Evolutionary conservation across 169 alveolate species (phyloP).

Genomic region (Cryptosporidium andersoni): DNA sequence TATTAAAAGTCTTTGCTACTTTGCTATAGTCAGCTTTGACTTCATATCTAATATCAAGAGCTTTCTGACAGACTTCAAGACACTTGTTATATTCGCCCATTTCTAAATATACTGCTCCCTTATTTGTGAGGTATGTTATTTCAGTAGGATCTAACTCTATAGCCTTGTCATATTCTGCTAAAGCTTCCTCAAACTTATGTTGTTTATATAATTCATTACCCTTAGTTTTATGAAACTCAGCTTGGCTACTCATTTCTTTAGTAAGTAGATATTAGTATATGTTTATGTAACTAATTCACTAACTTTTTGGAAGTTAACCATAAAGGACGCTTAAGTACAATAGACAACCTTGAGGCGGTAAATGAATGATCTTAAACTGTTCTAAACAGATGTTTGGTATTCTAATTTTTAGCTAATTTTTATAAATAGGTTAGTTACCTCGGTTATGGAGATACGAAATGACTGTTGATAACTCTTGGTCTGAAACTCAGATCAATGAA

Average conservation of each 20-base stretch:
- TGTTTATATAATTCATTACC: conserved; percentile 84
- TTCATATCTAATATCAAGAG: conserved; percentile 90
- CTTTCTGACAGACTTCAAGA: conserved; percentile 90
- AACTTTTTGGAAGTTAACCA: too few relatives aligned
- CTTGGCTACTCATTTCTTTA: conserved; percentile 79
- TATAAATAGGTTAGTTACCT: too few relatives aligned
- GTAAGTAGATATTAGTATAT: neutral
- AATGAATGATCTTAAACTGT: too few relatives aligned
- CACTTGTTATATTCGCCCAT: conserved; percentile 92
- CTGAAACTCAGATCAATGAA: too few relatives aligned
- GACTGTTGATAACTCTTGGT: too few relatives aligned
- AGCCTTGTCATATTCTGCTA: conserved; percentile 92
- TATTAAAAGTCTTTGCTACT: conserved; percentile 82
- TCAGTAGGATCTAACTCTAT: conserved; percentile 88
- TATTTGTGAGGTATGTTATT: conserved; percentile 85
- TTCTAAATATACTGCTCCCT: conserved; percentile 96
- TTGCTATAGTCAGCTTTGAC: conserved; percentile 87
- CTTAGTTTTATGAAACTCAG: conserved; percentile 79
- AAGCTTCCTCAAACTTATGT: conserved; percentile 92
- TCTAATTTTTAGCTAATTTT: too few relatives aligned
- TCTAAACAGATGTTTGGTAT: too few relatives aligned
- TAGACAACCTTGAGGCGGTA: too few relatives aligned
- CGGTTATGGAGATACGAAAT: too few relatives aligned
- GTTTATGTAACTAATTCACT: too few relatives aligned
- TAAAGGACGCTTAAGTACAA: too few relatives aligned